Evolutionary conservation across 192 early-diverging fungal genomes (phyloP).

Genomic region (Coemansia sp.): DNA sequence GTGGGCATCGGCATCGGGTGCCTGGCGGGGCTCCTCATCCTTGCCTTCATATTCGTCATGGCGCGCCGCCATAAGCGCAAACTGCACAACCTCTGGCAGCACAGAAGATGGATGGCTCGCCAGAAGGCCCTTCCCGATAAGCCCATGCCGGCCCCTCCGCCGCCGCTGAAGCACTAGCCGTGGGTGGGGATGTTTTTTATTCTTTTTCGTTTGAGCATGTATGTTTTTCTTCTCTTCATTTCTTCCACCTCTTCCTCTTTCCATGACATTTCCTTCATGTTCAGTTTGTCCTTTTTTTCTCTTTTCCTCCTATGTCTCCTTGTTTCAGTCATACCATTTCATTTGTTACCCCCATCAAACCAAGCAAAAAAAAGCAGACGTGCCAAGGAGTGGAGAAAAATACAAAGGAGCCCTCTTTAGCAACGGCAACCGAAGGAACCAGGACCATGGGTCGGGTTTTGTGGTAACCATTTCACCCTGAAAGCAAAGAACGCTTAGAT

Average conservation of each 20-base stretch:
- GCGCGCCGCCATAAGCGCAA: constrained; percentile 44
- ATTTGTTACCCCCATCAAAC: too few species aligned
- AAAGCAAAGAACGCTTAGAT: too few species aligned
- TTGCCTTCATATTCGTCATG: constrained; percentile 42
- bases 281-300: background rate
- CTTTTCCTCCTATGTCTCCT: background rate
- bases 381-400: too few species aligned
- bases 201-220: background rate
- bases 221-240: background rate
- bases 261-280: background rate
- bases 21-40: constrained; percentile 27
- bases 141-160: constrained; percentile 43
- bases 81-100: constrained; percentile 29
- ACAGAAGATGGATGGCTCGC: constrained; percentile 41
- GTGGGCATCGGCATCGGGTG: constrained; percentile 50
- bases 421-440: too few species aligned
- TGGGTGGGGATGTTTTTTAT: background rate
- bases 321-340: too few species aligned
- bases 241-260: background rate
- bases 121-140: constrained; percentile 52
- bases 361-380: too few species aligned
- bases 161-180: constrained; percentile 19
- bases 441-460: too few species aligned
- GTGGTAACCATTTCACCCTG: too few species aligned
- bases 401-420: too few species aligned